Base-by-base conservation (phyloP, 1,284 basidiomycete species). In the Apiotrichum gracile region DNA sequence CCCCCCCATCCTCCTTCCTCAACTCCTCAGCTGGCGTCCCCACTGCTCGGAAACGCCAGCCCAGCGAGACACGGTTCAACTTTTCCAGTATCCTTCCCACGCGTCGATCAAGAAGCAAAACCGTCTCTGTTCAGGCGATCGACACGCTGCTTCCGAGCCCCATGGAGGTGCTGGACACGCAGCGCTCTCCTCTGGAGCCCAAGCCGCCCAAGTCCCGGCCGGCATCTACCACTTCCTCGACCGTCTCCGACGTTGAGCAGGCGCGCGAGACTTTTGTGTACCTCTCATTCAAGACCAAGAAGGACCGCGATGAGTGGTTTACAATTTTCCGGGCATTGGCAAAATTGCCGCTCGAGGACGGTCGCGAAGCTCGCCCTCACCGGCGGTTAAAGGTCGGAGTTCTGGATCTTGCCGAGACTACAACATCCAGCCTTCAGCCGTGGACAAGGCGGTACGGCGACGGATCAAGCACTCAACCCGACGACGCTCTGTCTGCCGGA, bases 321-420 rank as follows among this genome's bases (percentile, higher is more conserved):
- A 47, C 46, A 24, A 49, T 60, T 17, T 44, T 63, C 7, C 52
- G 53, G 1, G 45, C 57, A 7, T 41, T 63, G 5, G 55, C 59
- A 2, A 38, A 48, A 6, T 19, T 52, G 16, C 50, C 50, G 6
- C 14, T 34, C 29, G 49, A 50, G 24, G 27, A 51, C 12, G 33
- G 41, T 10, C 40, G 52, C 25, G 6, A 33, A 12, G 22, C 49
- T 4, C 52, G 59, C 5, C 42, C 51, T 2, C 52, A 66, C 26
- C 53, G 66, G 6, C 54, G 64, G 1, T 47, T 68, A 9, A 55
- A 59, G n/a, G 29, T 68, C 7, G 42, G 45, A 26, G 47, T 68
- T 0, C 49, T 65, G 10, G 66, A 68, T 50, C 44, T 66, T 10
- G 54, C 61, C 7, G 66, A 68, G 47, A 27, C 31, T 4, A 38